These are phyloP conservation scores for Hymenoscyphus occultus DNA, from an alignment of 2,329 filamentous ascomycete genomes.

Conservation along the genomic window DNA sequence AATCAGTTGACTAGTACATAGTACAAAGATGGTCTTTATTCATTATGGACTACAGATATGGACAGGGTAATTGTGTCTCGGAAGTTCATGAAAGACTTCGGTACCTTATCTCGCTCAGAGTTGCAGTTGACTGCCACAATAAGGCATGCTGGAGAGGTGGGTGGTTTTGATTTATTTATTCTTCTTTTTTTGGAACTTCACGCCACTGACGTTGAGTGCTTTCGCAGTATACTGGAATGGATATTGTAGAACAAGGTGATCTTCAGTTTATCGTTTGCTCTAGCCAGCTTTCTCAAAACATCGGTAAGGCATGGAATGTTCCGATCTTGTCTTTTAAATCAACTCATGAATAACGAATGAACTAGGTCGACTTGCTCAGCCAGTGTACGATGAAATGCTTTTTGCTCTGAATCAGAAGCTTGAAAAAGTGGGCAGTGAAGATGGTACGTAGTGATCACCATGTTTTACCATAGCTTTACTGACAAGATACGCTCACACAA, in stretches of 20 bases:
- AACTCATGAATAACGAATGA: not conserved
- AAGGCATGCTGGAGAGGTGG: not conserved
- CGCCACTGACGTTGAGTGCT: too few species aligned
- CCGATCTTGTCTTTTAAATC: not conserved
- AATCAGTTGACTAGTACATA: not conserved
- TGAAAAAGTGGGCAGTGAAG: not conserved
- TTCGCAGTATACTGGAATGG: not conserved
- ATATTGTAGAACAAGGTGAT: constrained; percentile 7
- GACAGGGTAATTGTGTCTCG: not conserved
- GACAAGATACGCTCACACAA: not conserved
- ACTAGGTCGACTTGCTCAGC: not conserved
- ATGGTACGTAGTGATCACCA: not conserved
- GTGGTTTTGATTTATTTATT: too few species aligned
- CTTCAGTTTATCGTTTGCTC: constrained; percentile 5
- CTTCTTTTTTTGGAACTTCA: too few species aligned
- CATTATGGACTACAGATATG: constrained; percentile 4
- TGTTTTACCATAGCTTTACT: not conserved
- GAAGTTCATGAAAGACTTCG: constrained; percentile 6
- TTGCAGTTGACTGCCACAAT: constrained; percentile 2
- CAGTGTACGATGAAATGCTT: not conserved
- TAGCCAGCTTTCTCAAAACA: constrained; percentile 1
- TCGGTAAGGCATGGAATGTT: not conserved
- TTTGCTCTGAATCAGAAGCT: constrained; percentile 2
- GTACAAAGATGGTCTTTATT: not conserved
- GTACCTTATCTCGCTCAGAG: not conserved